Percentiles rank a stretch among this genome's conserved stretches.
Conservation (phyloP, 768 basidiomycete species). For the Kwoniella botswanensis region DNA sequence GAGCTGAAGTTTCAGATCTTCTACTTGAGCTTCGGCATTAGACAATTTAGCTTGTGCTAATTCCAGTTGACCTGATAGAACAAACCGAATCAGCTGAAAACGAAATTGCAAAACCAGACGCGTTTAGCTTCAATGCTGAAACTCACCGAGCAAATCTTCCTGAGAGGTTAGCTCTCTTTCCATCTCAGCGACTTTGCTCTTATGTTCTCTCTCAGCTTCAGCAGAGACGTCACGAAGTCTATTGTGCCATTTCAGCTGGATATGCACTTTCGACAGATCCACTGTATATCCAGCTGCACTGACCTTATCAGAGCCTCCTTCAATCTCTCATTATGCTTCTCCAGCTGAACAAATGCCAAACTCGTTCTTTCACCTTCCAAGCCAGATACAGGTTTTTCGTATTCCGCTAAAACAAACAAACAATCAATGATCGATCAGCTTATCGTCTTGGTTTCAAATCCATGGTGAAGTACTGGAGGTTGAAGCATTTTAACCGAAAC, state of each 20-base stretch:
- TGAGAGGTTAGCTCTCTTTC: conserved; percentile 81
- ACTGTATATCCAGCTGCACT: conserved; percentile 26
- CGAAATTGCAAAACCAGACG: too few species aligned
- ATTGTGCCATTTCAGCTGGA: neutral
- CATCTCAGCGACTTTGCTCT: conserved; percentile 78
- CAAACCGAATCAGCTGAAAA: conserved; percentile 27
- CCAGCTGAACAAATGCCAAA: conserved; percentile 72
- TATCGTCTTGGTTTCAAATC: neutral
- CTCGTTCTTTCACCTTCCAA: conserved; percentile 62
- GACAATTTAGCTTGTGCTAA: conserved; percentile 76
- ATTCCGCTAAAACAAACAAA: conserved; percentile 43
- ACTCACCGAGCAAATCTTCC: conserved; percentile 78
- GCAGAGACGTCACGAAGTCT: conserved; percentile 87
- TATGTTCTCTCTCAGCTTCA: conserved; percentile 84
- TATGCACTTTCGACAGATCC: too few species aligned
- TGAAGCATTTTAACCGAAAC: neutral
- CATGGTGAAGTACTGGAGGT: neutral
- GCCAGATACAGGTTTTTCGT: conserved; percentile 51
- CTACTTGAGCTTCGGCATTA: conserved; percentile 88
- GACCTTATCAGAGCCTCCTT: conserved; percentile 91
- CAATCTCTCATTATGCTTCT: conserved; percentile 93
- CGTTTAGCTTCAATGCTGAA: neutral
- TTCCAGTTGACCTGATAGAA: conserved; percentile 72
- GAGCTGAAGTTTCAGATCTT: conserved; percentile 89
- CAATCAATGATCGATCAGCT: conserved; percentile 22